These are phyloP conservation scores for Pseudocercospora fijiensis DNA, from an alignment of 2,329 filamentous ascomycete genomes.

Conservation along the genomic window DNA sequence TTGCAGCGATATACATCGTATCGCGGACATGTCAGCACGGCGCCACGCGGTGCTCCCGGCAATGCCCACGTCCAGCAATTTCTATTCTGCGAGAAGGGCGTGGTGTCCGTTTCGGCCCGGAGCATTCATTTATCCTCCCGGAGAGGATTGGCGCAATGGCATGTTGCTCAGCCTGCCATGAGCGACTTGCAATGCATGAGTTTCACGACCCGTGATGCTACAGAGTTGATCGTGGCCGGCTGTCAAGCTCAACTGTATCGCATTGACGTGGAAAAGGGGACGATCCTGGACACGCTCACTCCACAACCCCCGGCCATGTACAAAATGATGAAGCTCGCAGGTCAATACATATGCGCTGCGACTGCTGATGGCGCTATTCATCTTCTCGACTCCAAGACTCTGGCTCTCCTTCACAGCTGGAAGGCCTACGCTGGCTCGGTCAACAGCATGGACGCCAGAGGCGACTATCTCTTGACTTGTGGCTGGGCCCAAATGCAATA, in stretches of 20 bases:
- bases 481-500: constrained; percentile 84
- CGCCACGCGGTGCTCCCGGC: constrained; percentile 29
- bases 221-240: constrained; percentile 82
- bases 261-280: constrained; percentile 61
- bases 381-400: constrained; percentile 76
- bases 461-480: constrained; percentile 93
- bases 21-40: constrained; percentile 64
- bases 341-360: constrained; percentile 86
- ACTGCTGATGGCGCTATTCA: constrained; percentile 80
- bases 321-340: constrained; percentile 84
- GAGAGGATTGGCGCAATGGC: constrained; percentile 82
- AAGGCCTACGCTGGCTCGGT: constrained; percentile 84
- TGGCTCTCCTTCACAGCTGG: constrained; percentile 81
- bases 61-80: constrained; percentile 85
- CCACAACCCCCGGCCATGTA: constrained; percentile 57
- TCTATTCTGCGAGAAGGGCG: constrained; percentile 84
- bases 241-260: constrained; percentile 83
- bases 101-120: constrained; percentile 77
- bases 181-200: constrained; percentile 90
- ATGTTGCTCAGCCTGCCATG: constrained; percentile 76
- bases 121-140: constrained; percentile 87
- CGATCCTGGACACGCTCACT: constrained; percentile 44
- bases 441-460: constrained; percentile 95
- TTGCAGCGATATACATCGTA: constrained; percentile 89
- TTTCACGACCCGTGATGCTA: constrained; percentile 81